Evolutionary conservation across 179 eudicot species (phyloP).

Genomic region (Beta corolliflora): DNA sequence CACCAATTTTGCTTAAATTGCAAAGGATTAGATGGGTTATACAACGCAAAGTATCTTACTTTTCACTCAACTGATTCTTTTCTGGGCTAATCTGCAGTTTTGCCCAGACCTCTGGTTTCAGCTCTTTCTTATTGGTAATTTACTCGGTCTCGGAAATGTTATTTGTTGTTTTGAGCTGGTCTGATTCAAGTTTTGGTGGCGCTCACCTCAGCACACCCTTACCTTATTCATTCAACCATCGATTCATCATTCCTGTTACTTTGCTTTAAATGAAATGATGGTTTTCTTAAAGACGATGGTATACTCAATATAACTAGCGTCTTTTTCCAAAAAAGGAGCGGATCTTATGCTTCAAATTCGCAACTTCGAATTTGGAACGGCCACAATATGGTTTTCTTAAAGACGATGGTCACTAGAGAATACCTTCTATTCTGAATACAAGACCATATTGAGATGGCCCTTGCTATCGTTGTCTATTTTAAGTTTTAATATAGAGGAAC

Average conservation of each 20-base stretch:
- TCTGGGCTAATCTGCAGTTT: slow-evolving; percentile 21
- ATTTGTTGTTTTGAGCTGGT: slow-evolving; percentile 14
- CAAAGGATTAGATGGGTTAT: slow-evolving; percentile 10
- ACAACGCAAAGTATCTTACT: background rate
- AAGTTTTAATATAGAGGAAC: too few relatives aligned
- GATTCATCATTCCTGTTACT: background rate
- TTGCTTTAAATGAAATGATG: background rate
- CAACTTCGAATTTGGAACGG: too few relatives aligned
- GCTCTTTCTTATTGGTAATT: background rate
- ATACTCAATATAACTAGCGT: background rate
- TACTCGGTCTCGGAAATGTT: background rate
- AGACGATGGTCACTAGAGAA: too few relatives aligned
- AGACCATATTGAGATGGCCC: too few relatives aligned
- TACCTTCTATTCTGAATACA: too few relatives aligned
- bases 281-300: too few relatives aligned
- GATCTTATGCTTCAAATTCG: too few relatives aligned
- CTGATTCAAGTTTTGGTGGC: background rate
- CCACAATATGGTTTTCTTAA: too few relatives aligned
- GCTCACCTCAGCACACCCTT: background rate
- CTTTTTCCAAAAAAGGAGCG: too few relatives aligned
- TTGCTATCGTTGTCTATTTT: too few relatives aligned
- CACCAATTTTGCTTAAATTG: slow-evolving; percentile 15
- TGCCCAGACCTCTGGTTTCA: slow-evolving; percentile 3
- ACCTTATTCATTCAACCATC: background rate
- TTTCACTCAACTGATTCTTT: slow-evolving; percentile 23